phyloP scores from a whole-genome alignment of 208 protist genomes.

The Leishmania tropica region DNA sequence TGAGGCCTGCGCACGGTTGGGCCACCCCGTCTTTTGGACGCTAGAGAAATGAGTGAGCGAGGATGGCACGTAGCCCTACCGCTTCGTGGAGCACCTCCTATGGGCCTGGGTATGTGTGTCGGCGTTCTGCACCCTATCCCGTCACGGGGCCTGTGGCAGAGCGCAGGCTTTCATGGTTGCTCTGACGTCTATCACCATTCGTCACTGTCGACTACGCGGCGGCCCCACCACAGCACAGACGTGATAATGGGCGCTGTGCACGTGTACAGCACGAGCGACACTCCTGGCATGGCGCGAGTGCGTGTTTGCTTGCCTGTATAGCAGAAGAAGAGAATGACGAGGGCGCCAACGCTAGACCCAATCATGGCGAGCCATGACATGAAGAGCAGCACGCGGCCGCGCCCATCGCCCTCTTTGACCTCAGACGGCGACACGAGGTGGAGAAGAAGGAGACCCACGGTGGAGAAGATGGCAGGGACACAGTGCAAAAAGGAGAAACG shows the following conservation, averaged over 20 bases:
- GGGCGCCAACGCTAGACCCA: conserved; percentile 51
- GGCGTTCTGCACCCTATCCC: background rate
- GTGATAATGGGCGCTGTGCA: conserved; percentile 55
- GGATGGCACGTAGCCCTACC: background rate
- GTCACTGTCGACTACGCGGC: conserved; percentile 34
- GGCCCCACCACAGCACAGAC: conserved; percentile 74
- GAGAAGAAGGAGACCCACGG: conserved; percentile 63
- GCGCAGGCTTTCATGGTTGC: background rate
- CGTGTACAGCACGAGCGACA: conserved; percentile 67
- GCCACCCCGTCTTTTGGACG: background rate
- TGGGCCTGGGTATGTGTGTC: background rate
- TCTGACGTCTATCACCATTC: conserved; percentile 27
- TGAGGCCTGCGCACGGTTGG: background rate
- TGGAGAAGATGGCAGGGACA: conserved; percentile 73
- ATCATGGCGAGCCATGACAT: conserved; percentile 76
- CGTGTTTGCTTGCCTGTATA: conserved; percentile 56
- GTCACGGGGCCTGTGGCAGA: background rate
- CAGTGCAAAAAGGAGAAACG: conserved; percentile 56
- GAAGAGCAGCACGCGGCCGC: conserved; percentile 70
- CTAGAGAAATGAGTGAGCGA: background rate
- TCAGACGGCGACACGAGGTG: conserved; percentile 61
- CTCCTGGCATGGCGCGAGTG: conserved; percentile 45
- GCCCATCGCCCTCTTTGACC: conserved; percentile 53
- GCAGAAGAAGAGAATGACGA: conserved; percentile 51
- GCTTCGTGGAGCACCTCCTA: background rate